These are phyloP conservation scores for Aspergillus sp. DNA, from an alignment of 2,329 filamentous ascomycete genomes.

Conservation along the genomic window DNA sequence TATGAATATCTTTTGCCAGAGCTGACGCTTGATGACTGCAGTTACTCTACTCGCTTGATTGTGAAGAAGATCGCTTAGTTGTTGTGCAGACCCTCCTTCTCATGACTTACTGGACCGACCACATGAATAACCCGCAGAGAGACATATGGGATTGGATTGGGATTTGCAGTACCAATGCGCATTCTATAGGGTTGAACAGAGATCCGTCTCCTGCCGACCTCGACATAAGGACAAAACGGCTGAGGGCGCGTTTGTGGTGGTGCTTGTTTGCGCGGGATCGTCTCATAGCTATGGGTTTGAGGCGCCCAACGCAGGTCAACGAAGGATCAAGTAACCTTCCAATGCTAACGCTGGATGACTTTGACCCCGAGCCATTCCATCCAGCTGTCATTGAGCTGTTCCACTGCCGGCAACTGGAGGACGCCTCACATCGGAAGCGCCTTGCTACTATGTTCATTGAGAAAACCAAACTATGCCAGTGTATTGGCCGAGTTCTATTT, in stretches of 20 bases:
- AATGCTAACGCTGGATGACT: constrained; percentile 76
- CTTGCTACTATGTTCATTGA: constrained; percentile 82
- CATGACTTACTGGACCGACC: constrained; percentile 95
- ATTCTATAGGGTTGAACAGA: constrained; percentile 23
- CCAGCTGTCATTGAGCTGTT: constrained; percentile 66
- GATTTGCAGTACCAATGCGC: constrained; percentile 25
- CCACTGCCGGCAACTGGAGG: constrained; percentile 65
- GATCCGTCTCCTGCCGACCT: constrained; percentile 18
- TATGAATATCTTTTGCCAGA: neutral
- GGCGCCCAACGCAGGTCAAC: constrained; percentile 83
- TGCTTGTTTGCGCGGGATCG: constrained; percentile 89
- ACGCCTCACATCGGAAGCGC: constrained; percentile 69
- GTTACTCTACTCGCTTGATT: constrained; percentile 87
- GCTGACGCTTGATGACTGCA: constrained; percentile 33
- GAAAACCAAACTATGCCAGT: constrained; percentile 81
- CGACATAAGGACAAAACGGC: constrained; percentile 41
- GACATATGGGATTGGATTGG: constrained; percentile 49
- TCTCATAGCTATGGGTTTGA: constrained; percentile 83
- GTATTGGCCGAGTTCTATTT: constrained; percentile 79
- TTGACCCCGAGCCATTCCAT: constrained; percentile 68
- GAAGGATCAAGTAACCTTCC: constrained; percentile 89
- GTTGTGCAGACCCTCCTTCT: constrained; percentile 80
- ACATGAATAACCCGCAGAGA: constrained; percentile 78
- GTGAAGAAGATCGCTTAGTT: constrained; percentile 79
- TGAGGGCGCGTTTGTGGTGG: constrained; percentile 94